Conservation (phyloP, 805 yeast genomes). For the Zygoascus biomembranicola region DNA sequence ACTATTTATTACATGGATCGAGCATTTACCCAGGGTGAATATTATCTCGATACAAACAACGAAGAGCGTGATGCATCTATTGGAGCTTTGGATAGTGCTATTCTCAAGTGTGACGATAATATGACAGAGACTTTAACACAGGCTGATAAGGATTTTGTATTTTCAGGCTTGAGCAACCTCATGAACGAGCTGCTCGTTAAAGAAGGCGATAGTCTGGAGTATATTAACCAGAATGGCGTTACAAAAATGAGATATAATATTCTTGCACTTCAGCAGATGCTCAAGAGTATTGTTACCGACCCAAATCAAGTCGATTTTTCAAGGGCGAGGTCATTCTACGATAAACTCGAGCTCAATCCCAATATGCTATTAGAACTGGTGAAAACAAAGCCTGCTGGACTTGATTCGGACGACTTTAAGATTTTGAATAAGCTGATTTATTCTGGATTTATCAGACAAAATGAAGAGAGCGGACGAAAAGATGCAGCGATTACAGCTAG, state of each 20-base stretch:
- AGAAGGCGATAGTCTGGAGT: slow-evolving; percentile 43
- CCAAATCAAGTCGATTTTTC: slow-evolving; percentile 49
- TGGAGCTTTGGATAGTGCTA: slow-evolving; percentile 41
- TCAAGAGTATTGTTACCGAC: slow-evolving; percentile 46
- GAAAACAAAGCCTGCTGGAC: slow-evolving; percentile 29
- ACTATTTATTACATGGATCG: slow-evolving; percentile 44
- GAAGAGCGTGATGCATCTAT: slow-evolving; percentile 54
- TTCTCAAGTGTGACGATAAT: slow-evolving; percentile 39
- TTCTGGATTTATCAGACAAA: slow-evolving; percentile 28
- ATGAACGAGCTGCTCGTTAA: slow-evolving; percentile 44
- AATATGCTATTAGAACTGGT: slow-evolving; percentile 37
- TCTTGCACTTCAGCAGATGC: slow-evolving; percentile 59
- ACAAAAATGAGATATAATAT: slow-evolving; percentile 53
- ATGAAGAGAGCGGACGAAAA: slow-evolving; percentile 16
- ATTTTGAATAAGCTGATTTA: slow-evolving; percentile 48
- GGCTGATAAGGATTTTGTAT: slow-evolving; percentile 27
- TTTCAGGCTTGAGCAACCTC: slow-evolving; percentile 43
- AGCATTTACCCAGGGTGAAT: slow-evolving; percentile 41
- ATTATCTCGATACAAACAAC: slow-evolving; percentile 44
- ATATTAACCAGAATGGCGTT: slow-evolving; percentile 51
- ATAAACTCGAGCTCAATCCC: slow-evolving; percentile 43
- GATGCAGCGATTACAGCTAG: slow-evolving; percentile 18
- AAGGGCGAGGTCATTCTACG: slow-evolving; percentile 47
- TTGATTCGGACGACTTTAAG: slow-evolving; percentile 37
- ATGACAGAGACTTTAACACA: slow-evolving; percentile 28